These are phyloP conservation scores for Colletotrichum noveboracense DNA, from an alignment of 2,329 filamentous ascomycete species.

Conservation along the genomic window DNA sequence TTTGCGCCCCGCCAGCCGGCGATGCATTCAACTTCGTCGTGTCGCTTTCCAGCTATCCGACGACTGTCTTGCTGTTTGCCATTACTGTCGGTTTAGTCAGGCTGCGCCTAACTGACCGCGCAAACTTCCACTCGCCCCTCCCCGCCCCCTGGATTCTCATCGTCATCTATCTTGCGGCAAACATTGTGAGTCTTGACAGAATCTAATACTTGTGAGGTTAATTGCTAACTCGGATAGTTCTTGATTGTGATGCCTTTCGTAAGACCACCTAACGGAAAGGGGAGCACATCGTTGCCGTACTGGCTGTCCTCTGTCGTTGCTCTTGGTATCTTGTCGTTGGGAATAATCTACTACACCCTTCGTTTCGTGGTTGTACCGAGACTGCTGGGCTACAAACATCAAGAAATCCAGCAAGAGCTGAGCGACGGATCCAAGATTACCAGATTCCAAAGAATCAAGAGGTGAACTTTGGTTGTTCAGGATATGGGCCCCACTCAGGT, in stretches of 20 bases:
- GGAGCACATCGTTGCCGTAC: slow-evolving; percentile 12
- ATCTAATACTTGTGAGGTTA: not conserved
- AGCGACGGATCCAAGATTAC: slow-evolving; percentile 15
- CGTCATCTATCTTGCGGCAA: slow-evolving; percentile 4
- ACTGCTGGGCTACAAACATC: slow-evolving; percentile 1
- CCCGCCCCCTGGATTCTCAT: slow-evolving; percentile 24
- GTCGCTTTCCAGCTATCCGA: slow-evolving; percentile 25
- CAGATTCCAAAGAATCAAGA: slow-evolving; percentile 4
- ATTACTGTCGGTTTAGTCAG: slow-evolving; percentile 25
- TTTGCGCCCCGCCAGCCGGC: slow-evolving; percentile 27
- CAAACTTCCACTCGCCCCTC: slow-evolving; percentile 23
- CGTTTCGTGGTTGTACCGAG: not conserved
- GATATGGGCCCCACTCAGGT: not conserved
- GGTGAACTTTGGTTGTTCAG: not conserved
- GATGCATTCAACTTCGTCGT: slow-evolving; percentile 28
- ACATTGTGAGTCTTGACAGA: not conserved
- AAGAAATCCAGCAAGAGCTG: slow-evolving; percentile 2
- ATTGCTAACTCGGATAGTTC: not conserved
- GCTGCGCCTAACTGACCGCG: slow-evolving; percentile 22
- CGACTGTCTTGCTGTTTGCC: slow-evolving; percentile 18
- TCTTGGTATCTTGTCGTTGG: not conserved
- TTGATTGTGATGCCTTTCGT: slow-evolving; percentile 15
- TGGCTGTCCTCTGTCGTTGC: slow-evolving; percentile 17
- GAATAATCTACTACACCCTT: slow-evolving; percentile 3
- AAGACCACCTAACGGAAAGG: slow-evolving; percentile 7